Evolutionary conservation across 495 filamentous ascomycete genomes (phyloP), one percentile per base, ranked within the genome.

Genomic region (Xanthoparmelia taractica): DNA sequence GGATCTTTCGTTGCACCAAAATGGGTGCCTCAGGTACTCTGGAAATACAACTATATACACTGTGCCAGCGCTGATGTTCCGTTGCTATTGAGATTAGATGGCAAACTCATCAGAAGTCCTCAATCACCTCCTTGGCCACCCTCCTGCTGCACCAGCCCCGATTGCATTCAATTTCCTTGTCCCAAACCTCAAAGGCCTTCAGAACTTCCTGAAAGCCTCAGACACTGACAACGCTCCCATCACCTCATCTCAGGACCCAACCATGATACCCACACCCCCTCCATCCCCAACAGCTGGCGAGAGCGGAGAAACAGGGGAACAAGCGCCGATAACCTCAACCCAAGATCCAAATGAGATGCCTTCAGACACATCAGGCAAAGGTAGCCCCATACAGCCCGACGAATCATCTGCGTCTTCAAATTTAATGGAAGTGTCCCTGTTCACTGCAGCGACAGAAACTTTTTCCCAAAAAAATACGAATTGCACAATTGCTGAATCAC

Each of bases 1-100:
- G 94, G 94, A 3, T 92, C 91, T 4, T 98, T 98, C 73, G 93
- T 97, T 11, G 82, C 88, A 58, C 92, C 92, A 11, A 97, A 96
- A 88, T 97, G 94, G 94, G 92, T 97, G 27, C 94, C 94, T 34
- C 95, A 96, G 82, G 91, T 94, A 73, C 65, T 75, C 52, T 23
- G 31, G 7, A n/a, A 34, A n/a, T 43, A 40, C 38, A 40, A 41
- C 4, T 55, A 43, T 41, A 23, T 45, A 20, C 27, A 33, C 31
- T 17, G 33, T 56, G 13, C 31, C 20, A 20, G 13, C 59, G 18
- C 52, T 55, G 8, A 43, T 6, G 55, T 18, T 12, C 41, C 43
- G 36, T 56, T 36, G 38, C 36, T 25, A 37, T 12, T 57, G 54
- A 8, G 36, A 4, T 27, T 72, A 97, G 90, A 98, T 98, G 94